Percentiles rank a stretch among this genome's conserved stretches.
Conservation (phyloP, 2,329 filamentous ascomycete species). For the Fusarium mexicanum region DNA sequence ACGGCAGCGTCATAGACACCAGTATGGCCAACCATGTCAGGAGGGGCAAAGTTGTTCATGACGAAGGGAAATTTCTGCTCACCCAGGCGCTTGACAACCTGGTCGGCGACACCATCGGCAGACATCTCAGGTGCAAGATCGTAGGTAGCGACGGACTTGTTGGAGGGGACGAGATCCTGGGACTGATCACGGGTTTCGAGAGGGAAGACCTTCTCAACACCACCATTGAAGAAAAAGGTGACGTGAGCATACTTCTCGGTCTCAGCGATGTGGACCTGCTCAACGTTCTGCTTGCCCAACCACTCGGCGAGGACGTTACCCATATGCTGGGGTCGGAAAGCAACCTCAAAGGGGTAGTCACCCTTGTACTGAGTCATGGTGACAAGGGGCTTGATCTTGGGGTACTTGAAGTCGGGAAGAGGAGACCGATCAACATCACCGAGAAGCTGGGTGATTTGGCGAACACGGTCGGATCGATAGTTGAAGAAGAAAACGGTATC, state of each 20-base stretch:
- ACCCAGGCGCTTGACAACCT: slow-evolving; percentile 85
- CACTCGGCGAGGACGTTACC: slow-evolving; percentile 98
- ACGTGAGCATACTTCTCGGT: slow-evolving; percentile 99
- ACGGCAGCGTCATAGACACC: slow-evolving; percentile 96
- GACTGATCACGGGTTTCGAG: slow-evolving; percentile 89
- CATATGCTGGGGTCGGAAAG: slow-evolving; percentile 96
- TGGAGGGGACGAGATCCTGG: slow-evolving; percentile 83
- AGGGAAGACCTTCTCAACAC: slow-evolving; percentile 94
- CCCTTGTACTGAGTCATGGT: slow-evolving; percentile 99
- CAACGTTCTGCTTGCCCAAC: slow-evolving; percentile 85
- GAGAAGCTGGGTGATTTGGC: slow-evolving; percentile 94
- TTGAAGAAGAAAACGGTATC: slow-evolving; percentile 99
- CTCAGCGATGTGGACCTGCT: slow-evolving; percentile 97
- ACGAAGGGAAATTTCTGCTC: slow-evolving; percentile 93
- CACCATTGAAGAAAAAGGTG: slow-evolving; percentile 99
- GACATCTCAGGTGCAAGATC: slow-evolving; percentile 97
- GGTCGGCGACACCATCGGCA: slow-evolving; percentile 86
- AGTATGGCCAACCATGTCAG: slow-evolving; percentile 99
- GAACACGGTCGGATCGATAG: slow-evolving; percentile 97
- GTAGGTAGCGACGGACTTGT: slow-evolving; percentile 91
- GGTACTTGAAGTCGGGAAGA: slow-evolving; percentile 90
- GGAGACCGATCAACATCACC: slow-evolving; percentile 93
- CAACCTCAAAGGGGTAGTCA: slow-evolving; percentile 90
- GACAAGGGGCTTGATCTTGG: slow-evolving; percentile 83
- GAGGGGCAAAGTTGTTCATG: slow-evolving; percentile 99